phyloP scores from a whole-genome alignment of 768 basidiomycete species.

The Mycena belliarum region DNA sequence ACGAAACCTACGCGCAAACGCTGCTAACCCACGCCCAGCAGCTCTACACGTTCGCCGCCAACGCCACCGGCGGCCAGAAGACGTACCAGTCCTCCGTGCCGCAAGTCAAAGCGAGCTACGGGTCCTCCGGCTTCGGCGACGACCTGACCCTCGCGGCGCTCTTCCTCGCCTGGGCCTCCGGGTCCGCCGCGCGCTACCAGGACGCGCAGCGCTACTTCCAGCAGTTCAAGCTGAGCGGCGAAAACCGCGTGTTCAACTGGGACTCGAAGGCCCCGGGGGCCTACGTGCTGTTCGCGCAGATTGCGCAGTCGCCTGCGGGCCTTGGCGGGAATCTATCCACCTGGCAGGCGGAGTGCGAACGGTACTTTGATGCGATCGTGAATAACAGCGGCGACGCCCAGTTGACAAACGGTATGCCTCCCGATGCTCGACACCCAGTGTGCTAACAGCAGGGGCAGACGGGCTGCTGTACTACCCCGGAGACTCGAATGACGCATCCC shows the following conservation, averaged over 20 bases:
- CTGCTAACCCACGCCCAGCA: constrained; percentile 75
- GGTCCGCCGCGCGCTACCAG: constrained; percentile 56
- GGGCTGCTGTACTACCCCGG: constrained; percentile 82
- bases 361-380: constrained; percentile 73
- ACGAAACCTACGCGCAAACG: constrained; percentile 68
- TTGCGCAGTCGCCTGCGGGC: constrained; percentile 56
- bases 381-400: constrained; percentile 54
- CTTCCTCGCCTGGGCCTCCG: constrained; percentile 72
- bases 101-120: constrained; percentile 60
- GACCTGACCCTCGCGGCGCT: constrained; percentile 77
- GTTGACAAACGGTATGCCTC: constrained; percentile 57
- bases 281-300: constrained; percentile 73
- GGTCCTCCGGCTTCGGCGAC: constrained; percentile 71
- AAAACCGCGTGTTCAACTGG: constrained; percentile 81
- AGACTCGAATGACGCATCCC: constrained; percentile 75
- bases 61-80: constrained; percentile 57
- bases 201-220: constrained; percentile 66
- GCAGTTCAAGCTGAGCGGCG: constrained; percentile 52
- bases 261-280: constrained; percentile 80
- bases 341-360: constrained; percentile 74
- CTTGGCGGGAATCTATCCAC: constrained; percentile 57
- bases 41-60: constrained; percentile 76
- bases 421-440: not conserved
- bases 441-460: constrained; percentile 41
- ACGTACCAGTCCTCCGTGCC: constrained; percentile 76